Evolutionary conservation across 148 eudicot genomes (phyloP).

Genomic region (Rhododendron kiyosumense): DNA sequence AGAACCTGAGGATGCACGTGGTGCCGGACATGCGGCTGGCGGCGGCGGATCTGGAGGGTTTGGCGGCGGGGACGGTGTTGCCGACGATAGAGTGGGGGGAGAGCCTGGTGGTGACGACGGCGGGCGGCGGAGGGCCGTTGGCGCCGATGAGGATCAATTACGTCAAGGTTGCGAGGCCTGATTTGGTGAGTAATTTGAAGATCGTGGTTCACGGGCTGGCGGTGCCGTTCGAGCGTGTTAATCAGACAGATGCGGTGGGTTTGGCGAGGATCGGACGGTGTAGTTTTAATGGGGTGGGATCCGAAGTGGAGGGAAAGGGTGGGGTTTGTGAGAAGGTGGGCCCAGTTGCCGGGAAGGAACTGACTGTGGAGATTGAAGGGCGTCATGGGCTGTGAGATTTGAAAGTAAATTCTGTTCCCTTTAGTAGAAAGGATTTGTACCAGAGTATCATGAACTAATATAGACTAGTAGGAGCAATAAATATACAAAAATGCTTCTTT

Average conservation of each 20-base stretch:
- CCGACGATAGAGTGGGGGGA: conserved; percentile 59
- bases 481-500: neutral
- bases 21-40: conserved; percentile 53
- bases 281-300: neutral
- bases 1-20: conserved; percentile 53
- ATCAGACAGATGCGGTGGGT: conserved; percentile 12
- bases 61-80: conserved; percentile 39
- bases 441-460: too few species aligned
- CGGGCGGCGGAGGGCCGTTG: conserved; percentile 45
- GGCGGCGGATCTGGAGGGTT: conserved; percentile 47
- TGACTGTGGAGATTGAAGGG: conserved; percentile 7
- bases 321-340: conserved; percentile 1
- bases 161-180: conserved; percentile 50
- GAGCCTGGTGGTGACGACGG: conserved; percentile 51
- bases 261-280: conserved; percentile 4
- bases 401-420: too few species aligned
- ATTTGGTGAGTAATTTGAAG: conserved; percentile 59
- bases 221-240: conserved; percentile 12
- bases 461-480: too few species aligned
- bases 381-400: neutral
- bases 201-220: conserved; percentile 65
- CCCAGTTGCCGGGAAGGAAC: neutral
- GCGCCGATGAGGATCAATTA: conserved; percentile 73
- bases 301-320: neutral
- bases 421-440: too few species aligned